These are phyloP conservation scores for Auriculariales sp. DNA, from an alignment of 768 basidiomycete genomes.

Conservation along the genomic window DNA sequence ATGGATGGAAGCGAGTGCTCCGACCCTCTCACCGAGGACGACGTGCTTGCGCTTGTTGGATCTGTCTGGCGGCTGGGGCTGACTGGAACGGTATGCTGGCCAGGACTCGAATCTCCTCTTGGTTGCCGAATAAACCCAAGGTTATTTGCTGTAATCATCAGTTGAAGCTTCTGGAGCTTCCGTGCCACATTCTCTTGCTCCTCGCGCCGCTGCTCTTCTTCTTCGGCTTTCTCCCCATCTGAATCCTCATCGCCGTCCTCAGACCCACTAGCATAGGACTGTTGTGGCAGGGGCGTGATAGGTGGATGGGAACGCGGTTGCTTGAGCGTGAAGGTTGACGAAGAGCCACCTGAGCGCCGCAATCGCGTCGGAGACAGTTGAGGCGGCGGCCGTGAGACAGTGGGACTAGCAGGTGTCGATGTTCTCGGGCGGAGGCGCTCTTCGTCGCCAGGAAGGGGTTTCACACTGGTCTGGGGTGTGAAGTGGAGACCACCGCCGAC, in stretches of 20 bases:
- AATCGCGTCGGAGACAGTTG: not conserved
- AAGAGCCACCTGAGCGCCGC: not conserved
- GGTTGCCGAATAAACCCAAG: constrained; percentile 44
- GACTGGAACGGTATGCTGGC: not conserved
- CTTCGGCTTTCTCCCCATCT: constrained; percentile 40
- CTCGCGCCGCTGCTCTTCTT: constrained; percentile 50
- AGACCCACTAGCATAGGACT: constrained; percentile 14
- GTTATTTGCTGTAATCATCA: constrained; percentile 57
- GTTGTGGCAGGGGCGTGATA: not conserved
- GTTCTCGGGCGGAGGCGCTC: not conserved
- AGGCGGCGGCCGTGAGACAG: not conserved
- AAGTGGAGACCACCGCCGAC: constrained; percentile 50
- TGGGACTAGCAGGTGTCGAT: not conserved
- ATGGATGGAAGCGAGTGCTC: constrained; percentile 73
- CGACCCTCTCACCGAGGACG: constrained; percentile 45
- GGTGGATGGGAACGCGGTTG: not conserved
- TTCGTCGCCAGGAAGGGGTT: constrained; percentile 1
- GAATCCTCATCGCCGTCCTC: constrained; percentile 35
- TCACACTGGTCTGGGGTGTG: constrained; percentile 10
- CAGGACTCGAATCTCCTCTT: constrained; percentile 8
- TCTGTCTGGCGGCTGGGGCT: constrained; percentile 19
- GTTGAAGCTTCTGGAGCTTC: constrained; percentile 55
- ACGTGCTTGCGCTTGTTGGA: constrained; percentile 55
- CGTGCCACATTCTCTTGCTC: constrained; percentile 51
- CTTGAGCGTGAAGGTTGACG: constrained; percentile 2